A percentile compares a stretch with the other conserved stretches of the same genome.
Evolutionary conservation across 2,329 filamentous ascomycete species (phyloP).

Genomic region (Neofusicoccum laricinum): DNA sequence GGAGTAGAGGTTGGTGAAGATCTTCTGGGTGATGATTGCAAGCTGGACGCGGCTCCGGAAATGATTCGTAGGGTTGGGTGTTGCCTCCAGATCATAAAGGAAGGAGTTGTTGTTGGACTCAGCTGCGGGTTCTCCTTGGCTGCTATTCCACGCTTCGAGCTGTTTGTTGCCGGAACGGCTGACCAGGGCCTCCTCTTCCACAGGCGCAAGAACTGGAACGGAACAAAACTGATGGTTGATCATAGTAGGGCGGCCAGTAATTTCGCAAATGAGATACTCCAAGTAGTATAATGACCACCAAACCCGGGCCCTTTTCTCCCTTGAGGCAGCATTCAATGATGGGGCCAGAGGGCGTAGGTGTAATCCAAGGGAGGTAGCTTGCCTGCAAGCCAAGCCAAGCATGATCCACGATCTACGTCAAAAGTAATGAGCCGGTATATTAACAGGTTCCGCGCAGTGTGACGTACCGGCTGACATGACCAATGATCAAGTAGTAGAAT

Average conservation of each 20-base stretch:
- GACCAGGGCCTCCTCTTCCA: conserved; percentile 19
- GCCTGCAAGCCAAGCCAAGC: conserved; percentile 34
- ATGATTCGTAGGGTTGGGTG: background rate
- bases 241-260: conserved; percentile 36
- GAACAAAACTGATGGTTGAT: conserved; percentile 29
- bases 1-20: conserved; percentile 31
- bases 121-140: no score
- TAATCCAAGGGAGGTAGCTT: conserved; percentile 32
- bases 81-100: no score
- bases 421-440: no score
- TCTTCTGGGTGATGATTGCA: conserved; percentile 28
- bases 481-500: conserved; percentile 38
- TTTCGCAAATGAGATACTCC: conserved; percentile 32
- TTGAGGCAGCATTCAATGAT: conserved; percentile 23
- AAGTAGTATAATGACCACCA: conserved; percentile 40
- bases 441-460: background rate
- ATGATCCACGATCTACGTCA: conserved; percentile 34
- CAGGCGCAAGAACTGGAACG: conserved; percentile 30
- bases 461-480: conserved; percentile 39
- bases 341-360: conserved; percentile 34
- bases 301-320: conserved; percentile 32
- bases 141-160: no score
- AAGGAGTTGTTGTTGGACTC: no score
- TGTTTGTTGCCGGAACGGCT: no score
- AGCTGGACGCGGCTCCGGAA: conserved; percentile 23